phyloP scores from a whole-genome alignment of 768 basidiomycete species.

The Fistulinella prunicolor region DNA sequence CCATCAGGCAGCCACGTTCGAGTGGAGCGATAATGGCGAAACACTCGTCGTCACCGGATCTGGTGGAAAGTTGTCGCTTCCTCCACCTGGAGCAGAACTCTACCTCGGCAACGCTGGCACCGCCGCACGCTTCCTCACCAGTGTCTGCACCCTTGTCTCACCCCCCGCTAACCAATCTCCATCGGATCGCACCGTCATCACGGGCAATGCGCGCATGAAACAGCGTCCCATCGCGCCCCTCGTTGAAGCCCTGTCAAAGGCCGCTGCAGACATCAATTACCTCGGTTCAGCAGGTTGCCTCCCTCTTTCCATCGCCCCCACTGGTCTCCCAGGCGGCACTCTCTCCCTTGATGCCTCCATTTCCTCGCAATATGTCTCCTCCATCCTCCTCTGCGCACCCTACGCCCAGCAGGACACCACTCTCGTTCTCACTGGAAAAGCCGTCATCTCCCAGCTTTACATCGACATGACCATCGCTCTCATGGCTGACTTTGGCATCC shows the following conservation, averaged over 20 bases:
- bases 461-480: constrained; percentile 99
- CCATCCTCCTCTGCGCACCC: constrained; percentile 93
- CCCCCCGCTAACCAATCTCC: constrained; percentile 34
- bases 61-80: constrained; percentile 72
- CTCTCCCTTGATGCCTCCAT: constrained; percentile 92
- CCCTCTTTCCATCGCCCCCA: constrained; percentile 80
- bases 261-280: constrained; percentile 77
- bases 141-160: constrained; percentile 88
- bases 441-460: constrained; percentile 98
- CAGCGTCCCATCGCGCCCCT: constrained; percentile 96
- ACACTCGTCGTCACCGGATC: constrained; percentile 92
- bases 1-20: constrained; percentile 82
- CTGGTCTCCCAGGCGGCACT: constrained; percentile 76
- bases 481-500: constrained; percentile 91
- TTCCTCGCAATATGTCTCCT: constrained; percentile 97
- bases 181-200: constrained; percentile 69
- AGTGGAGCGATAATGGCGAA: constrained; percentile 96
- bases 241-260: constrained; percentile 82
- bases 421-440: constrained; percentile 88
- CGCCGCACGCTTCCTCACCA: constrained; percentile 94
- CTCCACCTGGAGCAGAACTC: constrained; percentile 77
- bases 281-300: constrained; percentile 81
- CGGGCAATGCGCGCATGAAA: constrained; percentile 98
- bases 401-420: constrained; percentile 83
- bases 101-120: constrained; percentile 98